phyloP scores from a whole-genome alignment of 169 alveolate genomes.

The Eimeria maxima region DNA sequence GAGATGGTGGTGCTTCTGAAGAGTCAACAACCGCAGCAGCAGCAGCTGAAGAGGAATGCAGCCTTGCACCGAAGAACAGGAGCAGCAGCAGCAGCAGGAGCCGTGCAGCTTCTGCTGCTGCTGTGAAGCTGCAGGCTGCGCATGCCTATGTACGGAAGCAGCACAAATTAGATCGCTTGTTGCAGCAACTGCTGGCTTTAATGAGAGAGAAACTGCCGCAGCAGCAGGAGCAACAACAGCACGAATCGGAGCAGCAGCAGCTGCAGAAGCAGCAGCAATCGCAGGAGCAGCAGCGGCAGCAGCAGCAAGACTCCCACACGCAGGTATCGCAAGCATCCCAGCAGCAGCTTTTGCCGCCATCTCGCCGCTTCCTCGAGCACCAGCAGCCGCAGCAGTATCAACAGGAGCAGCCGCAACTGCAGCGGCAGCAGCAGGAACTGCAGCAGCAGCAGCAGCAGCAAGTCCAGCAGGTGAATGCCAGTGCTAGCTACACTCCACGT shows the following conservation, averaged over 20 bases:
- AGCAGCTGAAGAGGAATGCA: background rate
- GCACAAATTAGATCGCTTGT: slow-evolving; percentile 25
- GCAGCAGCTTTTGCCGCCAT: slow-evolving; percentile 6
- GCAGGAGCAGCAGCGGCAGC: slow-evolving; percentile 8
- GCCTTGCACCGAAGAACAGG: slow-evolving; percentile 10
- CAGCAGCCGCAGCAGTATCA: slow-evolving; percentile 20
- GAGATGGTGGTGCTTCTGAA: background rate
- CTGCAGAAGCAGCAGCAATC: slow-evolving; percentile 26
- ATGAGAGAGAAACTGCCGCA: slow-evolving; percentile 39
- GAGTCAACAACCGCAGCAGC: slow-evolving; percentile 27
- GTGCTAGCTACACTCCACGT: slow-evolving; percentile 36
- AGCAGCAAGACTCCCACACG: background rate
- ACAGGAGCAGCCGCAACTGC: slow-evolving; percentile 24
- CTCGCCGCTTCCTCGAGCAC: background rate
- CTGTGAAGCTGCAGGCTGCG: slow-evolving; percentile 63
- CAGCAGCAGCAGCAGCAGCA: slow-evolving; percentile 54
- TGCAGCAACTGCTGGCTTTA: slow-evolving; percentile 27
- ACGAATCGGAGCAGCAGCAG: background rate
- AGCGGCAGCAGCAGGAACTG: background rate
- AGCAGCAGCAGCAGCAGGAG: slow-evolving; percentile 20
- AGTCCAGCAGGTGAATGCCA: slow-evolving; percentile 1
- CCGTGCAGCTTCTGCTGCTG: background rate
- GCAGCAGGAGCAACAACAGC: slow-evolving; percentile 52
- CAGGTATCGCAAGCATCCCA: background rate
- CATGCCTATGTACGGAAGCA: slow-evolving; percentile 29